A percentile compares a stretch with the other conserved stretches of the same genome.
phyloP scores from a whole-genome alignment of 306 rosid genomes.

The Cercis canadensis region DNA sequence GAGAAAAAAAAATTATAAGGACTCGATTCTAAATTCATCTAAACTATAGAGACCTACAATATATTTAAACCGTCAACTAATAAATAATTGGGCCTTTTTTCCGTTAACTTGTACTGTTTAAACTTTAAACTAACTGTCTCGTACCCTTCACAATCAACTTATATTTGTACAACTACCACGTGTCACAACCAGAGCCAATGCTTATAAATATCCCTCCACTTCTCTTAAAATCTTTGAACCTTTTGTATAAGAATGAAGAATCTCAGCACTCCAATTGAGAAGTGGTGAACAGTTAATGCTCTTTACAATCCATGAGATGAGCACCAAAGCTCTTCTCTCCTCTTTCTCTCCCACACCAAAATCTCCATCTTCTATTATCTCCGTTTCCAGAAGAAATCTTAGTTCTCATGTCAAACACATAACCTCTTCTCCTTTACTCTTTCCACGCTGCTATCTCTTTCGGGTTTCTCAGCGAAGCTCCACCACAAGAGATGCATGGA shows the following conservation, averaged over 20 bases:
- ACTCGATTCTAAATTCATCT: too few relatives aligned
- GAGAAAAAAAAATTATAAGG: too few relatives aligned
- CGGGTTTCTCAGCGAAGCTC: constrained; percentile 38
- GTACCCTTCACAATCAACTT: not conserved
- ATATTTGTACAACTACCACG: constrained; percentile 46
- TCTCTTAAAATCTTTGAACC: not conserved
- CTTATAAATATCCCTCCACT: constrained; percentile 54
- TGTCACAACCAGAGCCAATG: constrained; percentile 58
- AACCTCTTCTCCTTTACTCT: constrained; percentile 1
- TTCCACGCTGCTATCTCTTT: constrained; percentile 32
- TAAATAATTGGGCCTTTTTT: not conserved
- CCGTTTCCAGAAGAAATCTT: constrained; percentile 33
- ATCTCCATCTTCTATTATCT: constrained; percentile 36
- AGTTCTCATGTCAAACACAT: constrained; percentile 23
- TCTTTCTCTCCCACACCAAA: constrained; percentile 57
- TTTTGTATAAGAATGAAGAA: rapidly evolving
- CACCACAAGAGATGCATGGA: constrained; percentile 28
- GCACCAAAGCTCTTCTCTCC: constrained; percentile 68
- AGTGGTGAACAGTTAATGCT: constrained; percentile 18
- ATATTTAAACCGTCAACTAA: too few relatives aligned
- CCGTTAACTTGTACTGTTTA: constrained; percentile 6
- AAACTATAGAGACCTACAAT: too few relatives aligned
- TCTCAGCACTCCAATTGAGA: not conserved
- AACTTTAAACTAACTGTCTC: not conserved
- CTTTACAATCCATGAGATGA: constrained; percentile 60